Evolutionary conservation across 352 stramenopile genomes (phyloP).

Genomic region (Pythium sp.): DNA sequence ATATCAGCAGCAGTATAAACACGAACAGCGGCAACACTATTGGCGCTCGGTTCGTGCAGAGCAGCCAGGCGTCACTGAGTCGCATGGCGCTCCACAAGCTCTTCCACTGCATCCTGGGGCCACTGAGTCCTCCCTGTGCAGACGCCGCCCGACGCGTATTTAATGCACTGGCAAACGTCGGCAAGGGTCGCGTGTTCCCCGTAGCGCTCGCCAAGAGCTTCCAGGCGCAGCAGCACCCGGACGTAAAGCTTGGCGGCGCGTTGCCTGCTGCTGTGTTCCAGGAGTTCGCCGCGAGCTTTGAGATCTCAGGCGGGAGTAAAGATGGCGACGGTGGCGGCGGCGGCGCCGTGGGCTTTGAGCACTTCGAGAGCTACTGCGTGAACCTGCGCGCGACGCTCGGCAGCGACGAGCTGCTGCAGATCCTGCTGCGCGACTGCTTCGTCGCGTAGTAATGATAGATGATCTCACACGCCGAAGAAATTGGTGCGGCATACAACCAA

Average conservation of each 20-base stretch:
- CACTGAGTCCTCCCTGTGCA: conserved; percentile 31
- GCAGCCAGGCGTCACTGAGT: conserved; percentile 19
- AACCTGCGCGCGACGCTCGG: conserved; percentile 49
- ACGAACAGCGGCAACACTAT: conserved; percentile 15
- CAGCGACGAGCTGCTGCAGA: conserved; percentile 53
- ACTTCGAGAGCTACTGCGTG: conserved; percentile 64
- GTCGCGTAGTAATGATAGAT: not conserved
- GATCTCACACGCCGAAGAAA: too few relatives aligned
- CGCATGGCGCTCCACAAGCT: conserved; percentile 42
- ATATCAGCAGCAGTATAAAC: not conserved
- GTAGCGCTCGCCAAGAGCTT: conserved; percentile 59
- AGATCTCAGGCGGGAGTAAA: conserved; percentile 32
- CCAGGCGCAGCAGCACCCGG: conserved; percentile 49
- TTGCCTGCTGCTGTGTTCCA: conserved; percentile 48
- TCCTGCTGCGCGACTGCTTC: conserved; percentile 67
- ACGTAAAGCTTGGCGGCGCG: conserved; percentile 49
- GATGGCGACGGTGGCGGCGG: conserved; percentile 18
- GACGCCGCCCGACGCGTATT: conserved; percentile 45
- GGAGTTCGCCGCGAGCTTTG: conserved; percentile 68
- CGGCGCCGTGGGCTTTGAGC: conserved; percentile 47
- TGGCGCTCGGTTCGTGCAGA: conserved; percentile 38
- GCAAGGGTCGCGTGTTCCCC: conserved; percentile 65
- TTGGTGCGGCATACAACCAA: too few relatives aligned
- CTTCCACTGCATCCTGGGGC: conserved; percentile 36
- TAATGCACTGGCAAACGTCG: conserved; percentile 31